Conservation (phyloP, 306 rosid genomes). For the Begonia masoniana region DNA sequence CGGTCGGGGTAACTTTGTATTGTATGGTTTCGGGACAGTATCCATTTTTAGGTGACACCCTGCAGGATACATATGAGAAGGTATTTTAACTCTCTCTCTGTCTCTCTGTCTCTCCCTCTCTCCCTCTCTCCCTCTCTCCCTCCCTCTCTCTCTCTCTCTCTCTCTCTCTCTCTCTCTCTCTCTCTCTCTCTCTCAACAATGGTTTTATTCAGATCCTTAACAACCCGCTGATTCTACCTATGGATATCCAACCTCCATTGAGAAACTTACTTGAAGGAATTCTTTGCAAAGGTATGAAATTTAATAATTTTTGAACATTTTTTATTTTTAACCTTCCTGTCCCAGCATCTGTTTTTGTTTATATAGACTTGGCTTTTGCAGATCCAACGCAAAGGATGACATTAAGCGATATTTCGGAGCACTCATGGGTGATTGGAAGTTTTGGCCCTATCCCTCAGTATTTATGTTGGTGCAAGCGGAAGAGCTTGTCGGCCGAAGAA, state of each 20-base stretch:
- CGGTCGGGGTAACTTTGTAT: slow-evolving; percentile 90
- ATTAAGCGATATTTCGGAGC: slow-evolving; percentile 45
- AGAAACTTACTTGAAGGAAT: slow-evolving; percentile 70
- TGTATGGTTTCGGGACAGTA: slow-evolving; percentile 79
- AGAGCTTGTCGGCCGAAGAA: slow-evolving; percentile 25
- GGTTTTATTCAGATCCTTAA: slow-evolving; percentile 59
- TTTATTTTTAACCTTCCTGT: slow-evolving; percentile 1
- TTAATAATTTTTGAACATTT: neutral
- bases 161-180: too few species aligned
- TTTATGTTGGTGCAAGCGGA: slow-evolving; percentile 79
- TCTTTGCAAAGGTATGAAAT: slow-evolving; percentile 69
- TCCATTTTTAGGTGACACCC: slow-evolving; percentile 95
- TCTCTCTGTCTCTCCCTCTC: too few species aligned
- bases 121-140: neutral
- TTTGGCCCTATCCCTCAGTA: slow-evolving; percentile 57
- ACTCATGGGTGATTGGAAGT: slow-evolving; percentile 66
- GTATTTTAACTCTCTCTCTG: slow-evolving; percentile 19
- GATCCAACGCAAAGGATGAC: slow-evolving; percentile 71
- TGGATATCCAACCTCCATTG: slow-evolving; percentile 51
- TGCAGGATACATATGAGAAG: slow-evolving; percentile 94
- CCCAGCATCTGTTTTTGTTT: neutral
- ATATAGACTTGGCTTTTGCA: slow-evolving; percentile 13
- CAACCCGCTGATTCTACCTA: slow-evolving; percentile 58
- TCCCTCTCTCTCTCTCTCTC: neutral
- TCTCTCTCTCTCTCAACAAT: neutral